phyloP scores from a whole-genome alignment of 169 alveolate species.

The Cyclospora cayetanensis region DNA sequence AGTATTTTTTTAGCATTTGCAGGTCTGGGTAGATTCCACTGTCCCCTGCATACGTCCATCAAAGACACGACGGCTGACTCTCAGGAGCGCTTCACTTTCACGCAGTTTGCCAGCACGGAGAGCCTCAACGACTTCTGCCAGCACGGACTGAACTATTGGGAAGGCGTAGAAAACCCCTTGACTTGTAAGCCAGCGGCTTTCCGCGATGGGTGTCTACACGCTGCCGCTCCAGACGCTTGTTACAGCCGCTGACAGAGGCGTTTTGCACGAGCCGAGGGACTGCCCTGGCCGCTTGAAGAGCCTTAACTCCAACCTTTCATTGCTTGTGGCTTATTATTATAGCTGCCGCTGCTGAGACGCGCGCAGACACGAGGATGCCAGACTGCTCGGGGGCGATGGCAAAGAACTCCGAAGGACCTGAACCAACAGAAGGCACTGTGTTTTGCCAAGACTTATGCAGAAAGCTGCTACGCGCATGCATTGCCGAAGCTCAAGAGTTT shows the following conservation, averaged over 20 bases:
- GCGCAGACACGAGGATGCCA: background rate
- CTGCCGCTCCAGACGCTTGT: no score
- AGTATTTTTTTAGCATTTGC: constrained; percentile 23
- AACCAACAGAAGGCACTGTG: background rate
- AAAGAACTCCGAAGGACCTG: background rate
- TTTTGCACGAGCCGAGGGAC: no score
- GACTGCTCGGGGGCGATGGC: constrained; percentile 28
- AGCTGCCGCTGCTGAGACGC: no score
- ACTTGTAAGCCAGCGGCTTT: background rate
- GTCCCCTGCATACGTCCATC: constrained; percentile 3
- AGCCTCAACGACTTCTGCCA: background rate
- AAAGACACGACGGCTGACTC: background rate
- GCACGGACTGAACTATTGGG: constrained; percentile 21
- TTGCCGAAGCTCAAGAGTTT: background rate
- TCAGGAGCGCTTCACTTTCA: constrained; percentile 29
- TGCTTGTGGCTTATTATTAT: no score
- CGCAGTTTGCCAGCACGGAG: background rate
- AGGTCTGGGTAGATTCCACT: constrained; percentile 10
- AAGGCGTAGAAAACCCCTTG: background rate
- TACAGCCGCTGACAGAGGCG: no score
- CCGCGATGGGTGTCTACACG: no score
- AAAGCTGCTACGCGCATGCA: background rate
- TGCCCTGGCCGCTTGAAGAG: no score
- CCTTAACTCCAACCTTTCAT: no score
- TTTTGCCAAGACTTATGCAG: background rate